A percentile compares a stretch with the other conserved stretches of the same genome.
phyloP scores from a whole-genome alignment of 2,329 filamentous ascomycete genomes.

The Phaeosphaeriaceae sp. region DNA sequence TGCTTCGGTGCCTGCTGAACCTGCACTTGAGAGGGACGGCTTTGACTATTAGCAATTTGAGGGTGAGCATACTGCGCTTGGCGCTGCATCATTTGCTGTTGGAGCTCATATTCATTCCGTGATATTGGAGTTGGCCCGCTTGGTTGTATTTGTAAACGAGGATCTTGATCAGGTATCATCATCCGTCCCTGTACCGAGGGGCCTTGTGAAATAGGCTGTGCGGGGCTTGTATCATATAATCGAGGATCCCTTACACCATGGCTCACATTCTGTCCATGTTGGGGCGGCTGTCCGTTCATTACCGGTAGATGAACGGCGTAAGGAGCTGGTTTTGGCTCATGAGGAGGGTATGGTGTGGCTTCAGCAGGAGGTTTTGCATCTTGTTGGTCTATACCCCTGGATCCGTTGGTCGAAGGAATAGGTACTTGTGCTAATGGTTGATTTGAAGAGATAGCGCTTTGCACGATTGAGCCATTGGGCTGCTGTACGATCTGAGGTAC shows the following conservation, averaged over 20 bases:
- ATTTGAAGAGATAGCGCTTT: conserved; percentile 1
- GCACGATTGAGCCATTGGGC: conserved; percentile 1
- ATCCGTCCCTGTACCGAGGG: conserved; percentile 13
- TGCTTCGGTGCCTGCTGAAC: conserved; percentile 27
- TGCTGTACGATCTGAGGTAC: conserved; percentile 10
- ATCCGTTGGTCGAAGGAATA: conserved; percentile 5
- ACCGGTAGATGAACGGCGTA: conserved; percentile 9
- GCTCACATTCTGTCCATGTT: conserved; percentile 10
- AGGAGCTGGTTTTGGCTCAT: conserved; percentile 5
- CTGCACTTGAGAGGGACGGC: conserved; percentile 41
- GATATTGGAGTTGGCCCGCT: conserved; percentile 13
- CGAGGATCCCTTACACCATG: conserved; percentile 15
- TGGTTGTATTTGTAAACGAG: conserved; percentile 19
- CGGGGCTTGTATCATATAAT: conserved; percentile 11
- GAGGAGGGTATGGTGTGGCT: not conserved
- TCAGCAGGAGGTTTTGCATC: conserved; percentile 2
- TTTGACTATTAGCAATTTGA: conserved; percentile 50
- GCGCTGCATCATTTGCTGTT: conserved; percentile 39
- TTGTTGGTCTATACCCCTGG: not conserved
- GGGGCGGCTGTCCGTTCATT: conserved; percentile 5
- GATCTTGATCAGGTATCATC: conserved; percentile 15
- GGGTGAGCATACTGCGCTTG: conserved; percentile 49
- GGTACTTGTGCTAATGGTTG: conserved; percentile 3
- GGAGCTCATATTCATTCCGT: conserved; percentile 38
- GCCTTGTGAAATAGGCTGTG: conserved; percentile 16